Conservation (phyloP, 208 protist genomes). For the Crithidia brevicula region DNA sequence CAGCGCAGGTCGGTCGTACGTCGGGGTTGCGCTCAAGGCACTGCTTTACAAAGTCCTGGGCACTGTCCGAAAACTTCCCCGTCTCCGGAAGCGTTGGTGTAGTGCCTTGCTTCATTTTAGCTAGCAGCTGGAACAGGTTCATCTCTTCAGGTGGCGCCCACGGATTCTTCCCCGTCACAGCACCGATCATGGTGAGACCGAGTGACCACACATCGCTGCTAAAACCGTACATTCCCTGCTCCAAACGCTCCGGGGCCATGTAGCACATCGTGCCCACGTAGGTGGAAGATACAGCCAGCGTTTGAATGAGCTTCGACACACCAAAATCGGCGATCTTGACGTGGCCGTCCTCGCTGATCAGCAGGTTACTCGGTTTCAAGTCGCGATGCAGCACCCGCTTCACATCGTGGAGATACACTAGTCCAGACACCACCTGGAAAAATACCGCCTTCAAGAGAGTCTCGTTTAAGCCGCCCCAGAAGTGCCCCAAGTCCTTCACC, state of each 20-base stretch:
- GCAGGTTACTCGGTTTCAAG: conserved; percentile 97
- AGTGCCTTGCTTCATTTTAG: conserved; percentile 77
- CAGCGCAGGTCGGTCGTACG: conserved; percentile 61
- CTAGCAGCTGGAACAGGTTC: conserved; percentile 87
- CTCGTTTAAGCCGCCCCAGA: conserved; percentile 87
- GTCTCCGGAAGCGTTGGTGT: conserved; percentile 71
- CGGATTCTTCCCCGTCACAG: conserved; percentile 83
- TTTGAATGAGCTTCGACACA: conserved; percentile 90
- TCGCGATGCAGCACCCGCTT: conserved; percentile 96
- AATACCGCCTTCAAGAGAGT: conserved; percentile 78
- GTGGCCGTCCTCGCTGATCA: conserved; percentile 92
- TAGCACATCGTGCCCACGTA: conserved; percentile 96
- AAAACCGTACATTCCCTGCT: conserved; percentile 91
- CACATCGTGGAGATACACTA: conserved; percentile 84
- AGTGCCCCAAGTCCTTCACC: conserved; percentile 78
- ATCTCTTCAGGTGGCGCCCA: conserved; percentile 89
- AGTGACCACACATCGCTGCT: conserved; percentile 94
- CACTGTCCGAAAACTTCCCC: conserved; percentile 65
- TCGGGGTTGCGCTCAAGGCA: conserved; percentile 81
- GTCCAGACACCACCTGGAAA: conserved; percentile 86
- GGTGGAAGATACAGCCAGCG: conserved; percentile 86
- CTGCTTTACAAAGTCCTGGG: conserved; percentile 74
- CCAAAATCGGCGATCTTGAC: conserved; percentile 96
- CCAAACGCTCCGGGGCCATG: conserved; percentile 93
- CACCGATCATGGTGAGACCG: conserved; percentile 87